phyloP scores from a whole-genome alignment of 1,284 basidiomycete genomes.

The Ceratobasidium sp. region DNA sequence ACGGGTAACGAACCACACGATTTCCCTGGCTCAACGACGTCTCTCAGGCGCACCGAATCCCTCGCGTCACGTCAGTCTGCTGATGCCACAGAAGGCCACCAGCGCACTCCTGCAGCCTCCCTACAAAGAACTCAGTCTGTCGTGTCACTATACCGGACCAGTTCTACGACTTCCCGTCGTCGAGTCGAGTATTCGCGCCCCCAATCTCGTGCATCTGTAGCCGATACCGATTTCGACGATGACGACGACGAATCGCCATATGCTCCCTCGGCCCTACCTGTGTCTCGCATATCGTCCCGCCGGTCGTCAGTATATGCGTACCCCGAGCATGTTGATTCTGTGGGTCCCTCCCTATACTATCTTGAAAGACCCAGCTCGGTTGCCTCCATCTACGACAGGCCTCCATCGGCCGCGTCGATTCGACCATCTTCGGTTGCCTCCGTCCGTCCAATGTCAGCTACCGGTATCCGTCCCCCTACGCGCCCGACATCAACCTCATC shows the following conservation, averaged over 20 bases:
- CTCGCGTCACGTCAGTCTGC: not conserved
- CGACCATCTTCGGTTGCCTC: constrained; percentile 17
- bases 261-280: not conserved
- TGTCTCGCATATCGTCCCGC: constrained; percentile 13
- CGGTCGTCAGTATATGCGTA: constrained; percentile 22
- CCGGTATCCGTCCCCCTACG: not conserved
- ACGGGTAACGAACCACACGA: not conserved
- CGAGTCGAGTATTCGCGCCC: not conserved
- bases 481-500: not conserved
- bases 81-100: not conserved
- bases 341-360: not conserved
- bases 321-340: not conserved
- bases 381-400: constrained; percentile 16
- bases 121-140: not conserved
- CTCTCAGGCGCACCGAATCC: not conserved
- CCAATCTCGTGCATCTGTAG: constrained; percentile 19
- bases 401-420: constrained; percentile 5
- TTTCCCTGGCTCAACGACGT: not conserved
- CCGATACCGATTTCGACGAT: not conserved
- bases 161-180: not conserved
- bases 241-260: not conserved
- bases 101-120: not conserved
- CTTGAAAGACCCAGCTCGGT: constrained; percentile 14
- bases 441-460: not conserved
- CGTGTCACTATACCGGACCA: not conserved